Base-by-base conservation (phyloP, 2,329 filamentous ascomycete genomes). In the Juglanconis sp. region DNA sequence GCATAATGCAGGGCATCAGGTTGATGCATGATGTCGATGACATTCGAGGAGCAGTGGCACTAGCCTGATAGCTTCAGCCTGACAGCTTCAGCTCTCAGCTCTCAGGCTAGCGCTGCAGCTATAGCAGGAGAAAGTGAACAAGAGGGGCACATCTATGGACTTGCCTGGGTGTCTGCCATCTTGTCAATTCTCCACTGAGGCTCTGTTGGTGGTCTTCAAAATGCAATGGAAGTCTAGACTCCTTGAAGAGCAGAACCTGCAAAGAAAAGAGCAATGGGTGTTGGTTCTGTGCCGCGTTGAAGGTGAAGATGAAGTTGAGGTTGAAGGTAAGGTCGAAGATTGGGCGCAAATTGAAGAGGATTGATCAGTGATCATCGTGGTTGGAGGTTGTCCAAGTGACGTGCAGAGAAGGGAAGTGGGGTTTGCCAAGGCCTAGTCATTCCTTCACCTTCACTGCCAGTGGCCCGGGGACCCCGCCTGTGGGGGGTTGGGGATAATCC, bases 101-200 rank as follows among this genome's bases (percentile, higher is more conserved):
- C 17, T 24, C 17, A 24, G 17, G 17, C 17, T 24, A 24, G 17
- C 17, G 11, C 44, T 24, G 44, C 17, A 24, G 44, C 44, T 47
- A 5, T 30, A 13, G 35, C 35, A 24, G 17, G 35, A 42, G 17
- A 17, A 51, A 52, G 50, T 57, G 40, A 62, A 49, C 42, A 57
- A 58, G 30, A 40, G 49, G 42, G 34, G 34, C 10, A 5, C 10
- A 30, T 9, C 46, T 31, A 30, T 36, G 24, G 10, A 50, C 55
- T 63, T 63, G 56, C 61, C 51, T 62, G 60, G 30, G 58, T 61
- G 35, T 63, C 58, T 56, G 61, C 54, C 61, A 63, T 63, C 2
- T 40, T 58, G 17, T 31, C 9, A 17, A 40, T 32, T 11, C 40
- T 47, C 46, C 31, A 53, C 30, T 52, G 51, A 30, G 31, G 30